Percentiles rank a stretch among this genome's conserved stretches.
phyloP scores from a whole-genome alignment of 129 eudicot genomes.

The sunflower (Helianthus annuus) region DNA sequence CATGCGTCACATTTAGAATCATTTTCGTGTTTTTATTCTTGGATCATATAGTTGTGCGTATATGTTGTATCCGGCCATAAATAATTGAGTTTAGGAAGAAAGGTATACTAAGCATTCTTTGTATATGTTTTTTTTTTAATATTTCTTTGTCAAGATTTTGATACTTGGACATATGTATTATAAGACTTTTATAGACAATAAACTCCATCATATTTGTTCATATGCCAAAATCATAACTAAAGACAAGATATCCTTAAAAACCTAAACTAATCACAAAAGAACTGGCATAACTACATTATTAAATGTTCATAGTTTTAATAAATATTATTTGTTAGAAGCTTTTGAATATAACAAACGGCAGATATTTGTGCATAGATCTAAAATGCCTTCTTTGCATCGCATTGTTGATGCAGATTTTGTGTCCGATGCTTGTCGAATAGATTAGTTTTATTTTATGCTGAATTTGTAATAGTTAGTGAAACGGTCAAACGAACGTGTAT shows the following conservation, averaged over 20 bases:
- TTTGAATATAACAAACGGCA: not conserved
- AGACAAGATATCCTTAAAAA: constrained; percentile 16
- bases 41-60: constrained; percentile 7
- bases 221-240: constrained; percentile 11
- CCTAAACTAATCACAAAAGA: not conserved
- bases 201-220: not conserved
- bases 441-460: too few relatives aligned
- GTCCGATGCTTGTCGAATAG: too few relatives aligned
- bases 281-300: not conserved
- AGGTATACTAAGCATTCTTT: not conserved
- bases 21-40: not conserved
- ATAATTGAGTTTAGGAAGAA: not conserved
- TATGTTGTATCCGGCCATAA: not conserved
- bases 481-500: too few relatives aligned
- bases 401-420: too few relatives aligned
- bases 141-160: constrained; percentile 1
- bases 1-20: not conserved
- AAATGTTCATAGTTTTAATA: not conserved
- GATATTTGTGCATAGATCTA: too few relatives aligned
- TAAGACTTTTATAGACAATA: not conserved
- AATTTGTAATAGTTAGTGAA: too few relatives aligned
- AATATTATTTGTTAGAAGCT: not conserved
- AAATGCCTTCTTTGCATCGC: too few relatives aligned
- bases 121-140: not conserved
- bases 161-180: constrained; percentile 1